Conservation (phyloP, 1,284 basidiomycete species). For the Austroboletus novae-zelandiae region DNA sequence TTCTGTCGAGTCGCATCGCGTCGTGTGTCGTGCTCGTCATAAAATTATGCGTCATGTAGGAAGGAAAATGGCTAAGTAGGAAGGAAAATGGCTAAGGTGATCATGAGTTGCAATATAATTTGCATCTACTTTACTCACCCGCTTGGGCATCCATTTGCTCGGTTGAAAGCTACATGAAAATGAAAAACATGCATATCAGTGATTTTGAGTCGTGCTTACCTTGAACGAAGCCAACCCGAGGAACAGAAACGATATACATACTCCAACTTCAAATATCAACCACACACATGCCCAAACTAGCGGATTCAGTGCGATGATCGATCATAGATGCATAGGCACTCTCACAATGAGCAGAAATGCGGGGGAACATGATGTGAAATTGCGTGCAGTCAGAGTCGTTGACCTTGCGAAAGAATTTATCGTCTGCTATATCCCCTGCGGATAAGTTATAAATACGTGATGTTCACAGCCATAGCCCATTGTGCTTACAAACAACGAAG, state of each 20-base stretch:
- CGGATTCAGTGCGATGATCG: slow-evolving; percentile 4
- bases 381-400: slow-evolving; percentile 84
- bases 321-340: neutral
- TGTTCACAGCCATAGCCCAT: neutral
- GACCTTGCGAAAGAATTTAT: slow-evolving; percentile 81
- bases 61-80: slow-evolving; percentile 38
- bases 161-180: slow-evolving; percentile 41
- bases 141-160: slow-evolving; percentile 58
- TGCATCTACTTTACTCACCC: slow-evolving; percentile 36
- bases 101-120: slow-evolving; percentile 12
- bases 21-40: slow-evolving; percentile 5
- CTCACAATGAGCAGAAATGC: slow-evolving; percentile 62
- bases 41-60: slow-evolving; percentile 22
- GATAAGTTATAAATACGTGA: slow-evolving; percentile 4
- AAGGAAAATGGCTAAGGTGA: slow-evolving; percentile 36
- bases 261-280: slow-evolving; percentile 68
- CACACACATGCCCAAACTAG: slow-evolving; percentile 74
- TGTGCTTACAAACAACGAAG: slow-evolving; percentile 68
- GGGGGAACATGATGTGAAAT: slow-evolving; percentile 66
- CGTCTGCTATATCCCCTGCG: slow-evolving; percentile 80
- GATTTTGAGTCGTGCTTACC: slow-evolving; percentile 34
- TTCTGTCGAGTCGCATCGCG: slow-evolving; percentile 1
- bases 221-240: slow-evolving; percentile 76
- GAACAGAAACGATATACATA: slow-evolving; percentile 67
- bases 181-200: slow-evolving; percentile 8